Percentiles rank a stretch among this genome's conserved stretches.
Conservation (phyloP, 192 early-diverging fungal species). For the Borealophlyctis nickersoniae region DNA sequence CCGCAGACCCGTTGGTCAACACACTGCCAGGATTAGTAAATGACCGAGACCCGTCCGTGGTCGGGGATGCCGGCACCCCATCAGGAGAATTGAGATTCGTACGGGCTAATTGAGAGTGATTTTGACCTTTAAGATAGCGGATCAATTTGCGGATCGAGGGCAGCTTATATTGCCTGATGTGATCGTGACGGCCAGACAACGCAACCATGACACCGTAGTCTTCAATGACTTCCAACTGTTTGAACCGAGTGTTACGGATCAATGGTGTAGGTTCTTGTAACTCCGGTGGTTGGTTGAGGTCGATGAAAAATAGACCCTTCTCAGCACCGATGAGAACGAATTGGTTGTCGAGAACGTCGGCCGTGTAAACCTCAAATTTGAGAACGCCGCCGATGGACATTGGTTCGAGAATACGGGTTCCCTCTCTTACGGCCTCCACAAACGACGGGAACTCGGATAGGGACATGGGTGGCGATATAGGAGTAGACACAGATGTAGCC, state of each 20-base stretch:
- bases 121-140: slow-evolving; percentile 39
- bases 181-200: slow-evolving; percentile 57
- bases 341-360: slow-evolving; percentile 49
- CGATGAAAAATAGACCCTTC: slow-evolving; percentile 52
- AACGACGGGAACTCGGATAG: slow-evolving; percentile 10
- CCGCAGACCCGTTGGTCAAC: slow-evolving; percentile 2
- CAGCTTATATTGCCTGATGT: slow-evolving; percentile 60
- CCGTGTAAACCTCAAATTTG: slow-evolving; percentile 41
- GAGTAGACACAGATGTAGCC: no score
- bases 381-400: slow-evolving; percentile 35
- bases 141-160: slow-evolving; percentile 54
- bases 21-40: not conserved
- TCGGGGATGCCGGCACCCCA: not conserved
- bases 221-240: slow-evolving; percentile 51
- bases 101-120: slow-evolving; percentile 32
- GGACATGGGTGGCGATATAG: slow-evolving; percentile 7
- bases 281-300: slow-evolving; percentile 30
- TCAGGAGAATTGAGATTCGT: slow-evolving; percentile 33
- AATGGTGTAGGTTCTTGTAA: slow-evolving; percentile 43
- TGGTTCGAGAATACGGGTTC: slow-evolving; percentile 30
- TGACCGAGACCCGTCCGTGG: not conserved
- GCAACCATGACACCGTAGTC: slow-evolving; percentile 59
- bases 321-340: slow-evolving; percentile 55
- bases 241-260: slow-evolving; percentile 56
- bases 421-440: slow-evolving; percentile 12